Evolutionary conservation across 352 stramenopile genomes (phyloP), one percentile per base, ranked within the genome.

Genomic region (Pythium phragmitis): DNA sequence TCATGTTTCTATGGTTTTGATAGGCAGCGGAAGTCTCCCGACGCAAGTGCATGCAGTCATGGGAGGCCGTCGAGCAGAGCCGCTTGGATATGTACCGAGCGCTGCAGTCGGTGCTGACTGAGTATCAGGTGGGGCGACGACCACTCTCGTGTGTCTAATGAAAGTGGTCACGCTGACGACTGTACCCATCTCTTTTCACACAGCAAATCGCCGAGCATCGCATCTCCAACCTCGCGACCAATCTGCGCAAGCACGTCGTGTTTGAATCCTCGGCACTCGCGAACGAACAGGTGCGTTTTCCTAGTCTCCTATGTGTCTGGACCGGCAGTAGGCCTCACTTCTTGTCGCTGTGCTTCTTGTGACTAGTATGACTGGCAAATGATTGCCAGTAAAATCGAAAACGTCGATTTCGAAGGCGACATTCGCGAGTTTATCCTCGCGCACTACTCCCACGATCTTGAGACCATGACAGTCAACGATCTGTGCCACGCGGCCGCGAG

Each of bases 291-390:
- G 85, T 91, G 73, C 26, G 26, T 30, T 30, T 1, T 30, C 26
- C 26, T 5, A 30, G 26, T 30, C 4, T 30, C 26, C 26, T 30
- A 3, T 30, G 2, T 5, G 26, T 30, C 26, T 30, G 3, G 26
- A 30, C 26, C 26, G 26, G 26, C 26, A 30, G 26, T 30, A 30
- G 1, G 34, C 7, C 34, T 39, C 34, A 39, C 34, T 13, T 39
- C 34, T 39, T 11, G 7, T 39, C 34, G 7, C 3, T 39, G 34
- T 39, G 34, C 1, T 13, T 46, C 13, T 7, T 46, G 8, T 46
- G 16, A 21, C 37, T 56, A 94, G 85, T 95, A 95, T 57, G 86
- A 95, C 33, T 95, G 84, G 82, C 86, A 95, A 52, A 88, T 92
- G 60, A 73, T 88, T 52, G 82, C 84, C 7, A 70, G 66, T 36